These are phyloP conservation scores for Blastobotrys proliferans DNA, from an alignment of 1,139 yeast genomes.

Conservation along the genomic window DNA sequence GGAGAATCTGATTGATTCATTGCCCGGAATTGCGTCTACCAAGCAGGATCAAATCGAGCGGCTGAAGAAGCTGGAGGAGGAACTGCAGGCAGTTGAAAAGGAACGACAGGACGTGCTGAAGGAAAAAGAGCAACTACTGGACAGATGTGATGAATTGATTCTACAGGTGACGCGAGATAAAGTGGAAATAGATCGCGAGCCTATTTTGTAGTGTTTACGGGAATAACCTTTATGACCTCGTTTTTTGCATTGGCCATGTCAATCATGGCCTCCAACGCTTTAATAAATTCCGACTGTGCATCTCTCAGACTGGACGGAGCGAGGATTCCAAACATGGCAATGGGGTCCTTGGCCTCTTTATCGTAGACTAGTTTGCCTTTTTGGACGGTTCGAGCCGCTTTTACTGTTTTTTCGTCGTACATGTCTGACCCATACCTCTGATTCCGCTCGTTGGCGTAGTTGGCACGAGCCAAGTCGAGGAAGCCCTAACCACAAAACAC, in stretches of 20 bases:
- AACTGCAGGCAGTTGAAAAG: constrained; percentile 58
- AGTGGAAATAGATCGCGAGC: constrained; percentile 31
- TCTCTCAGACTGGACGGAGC: constrained; percentile 43
- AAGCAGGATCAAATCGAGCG: constrained; percentile 66
- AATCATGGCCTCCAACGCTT: constrained; percentile 35
- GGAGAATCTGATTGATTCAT: constrained; percentile 74
- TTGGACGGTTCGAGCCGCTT: constrained; percentile 18
- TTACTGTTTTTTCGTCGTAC: constrained; percentile 31
- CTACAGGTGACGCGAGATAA: constrained; percentile 55
- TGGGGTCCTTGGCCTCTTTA: constrained; percentile 37
- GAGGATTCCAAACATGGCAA: constrained; percentile 49
- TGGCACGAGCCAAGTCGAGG: constrained; percentile 33
- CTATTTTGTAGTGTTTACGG: neutral
- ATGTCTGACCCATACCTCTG: constrained; percentile 29
- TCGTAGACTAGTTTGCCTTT: neutral
- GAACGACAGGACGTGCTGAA: constrained; percentile 55
- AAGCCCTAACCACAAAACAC: constrained; percentile 29
- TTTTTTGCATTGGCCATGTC: constrained; percentile 28
- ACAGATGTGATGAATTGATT: constrained; percentile 67
- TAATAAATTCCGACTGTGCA: constrained; percentile 41
- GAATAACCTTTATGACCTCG: neutral
- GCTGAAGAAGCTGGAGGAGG: constrained; percentile 60
- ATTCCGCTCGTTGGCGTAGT: constrained; percentile 23
- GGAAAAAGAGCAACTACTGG: constrained; percentile 62
- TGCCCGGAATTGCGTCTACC: constrained; percentile 91